phyloP scores from a whole-genome alignment of 2,329 filamentous ascomycete genomes.

The Lachnellula arida region DNA sequence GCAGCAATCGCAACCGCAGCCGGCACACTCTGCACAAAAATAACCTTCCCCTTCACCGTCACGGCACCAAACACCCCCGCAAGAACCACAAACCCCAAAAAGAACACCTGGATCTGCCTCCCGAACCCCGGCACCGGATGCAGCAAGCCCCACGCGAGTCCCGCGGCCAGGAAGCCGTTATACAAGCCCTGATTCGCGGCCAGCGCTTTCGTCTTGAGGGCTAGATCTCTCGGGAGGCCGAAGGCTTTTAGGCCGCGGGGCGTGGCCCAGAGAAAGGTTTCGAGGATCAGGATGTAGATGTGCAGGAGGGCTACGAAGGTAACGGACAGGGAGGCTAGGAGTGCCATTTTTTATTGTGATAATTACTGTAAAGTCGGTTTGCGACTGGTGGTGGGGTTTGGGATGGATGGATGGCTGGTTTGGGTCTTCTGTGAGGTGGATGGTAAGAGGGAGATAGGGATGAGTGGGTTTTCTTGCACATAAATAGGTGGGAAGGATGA shows the following conservation, averaged over 20 bases:
- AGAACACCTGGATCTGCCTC: conserved; percentile 43
- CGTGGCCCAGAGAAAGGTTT: conserved; percentile 47
- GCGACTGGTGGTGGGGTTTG: conserved; percentile 40
- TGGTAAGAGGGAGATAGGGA: no score
- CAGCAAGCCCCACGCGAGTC: conserved; percentile 43
- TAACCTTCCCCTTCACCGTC: conserved; percentile 39
- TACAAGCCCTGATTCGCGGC: conserved; percentile 50
- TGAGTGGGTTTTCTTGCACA: no score
- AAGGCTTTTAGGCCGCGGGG: conserved; percentile 43
- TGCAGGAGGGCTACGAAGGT: conserved; percentile 40
- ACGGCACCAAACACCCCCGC: conserved; percentile 43
- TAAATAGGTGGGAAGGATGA: no score
- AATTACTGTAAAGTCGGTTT: conserved; percentile 19
- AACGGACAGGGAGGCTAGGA: conserved; percentile 34
- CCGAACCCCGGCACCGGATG: conserved; percentile 41
- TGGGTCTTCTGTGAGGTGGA: background rate
- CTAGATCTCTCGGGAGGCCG: conserved; percentile 41
- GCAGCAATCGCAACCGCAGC: conserved; percentile 30
- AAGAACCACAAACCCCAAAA: conserved; percentile 41
- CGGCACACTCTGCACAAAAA: conserved; percentile 41
- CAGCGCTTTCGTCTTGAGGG: conserved; percentile 40
- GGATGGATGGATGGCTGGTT: background rate
- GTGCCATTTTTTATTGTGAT: conserved; percentile 36
- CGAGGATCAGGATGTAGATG: conserved; percentile 45
- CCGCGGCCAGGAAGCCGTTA: conserved; percentile 49